A percentile compares a stretch with the other conserved stretches of the same genome.
phyloP scores from a whole-genome alignment of 2,329 filamentous ascomycete species.

The Fusarium aywerte region DNA sequence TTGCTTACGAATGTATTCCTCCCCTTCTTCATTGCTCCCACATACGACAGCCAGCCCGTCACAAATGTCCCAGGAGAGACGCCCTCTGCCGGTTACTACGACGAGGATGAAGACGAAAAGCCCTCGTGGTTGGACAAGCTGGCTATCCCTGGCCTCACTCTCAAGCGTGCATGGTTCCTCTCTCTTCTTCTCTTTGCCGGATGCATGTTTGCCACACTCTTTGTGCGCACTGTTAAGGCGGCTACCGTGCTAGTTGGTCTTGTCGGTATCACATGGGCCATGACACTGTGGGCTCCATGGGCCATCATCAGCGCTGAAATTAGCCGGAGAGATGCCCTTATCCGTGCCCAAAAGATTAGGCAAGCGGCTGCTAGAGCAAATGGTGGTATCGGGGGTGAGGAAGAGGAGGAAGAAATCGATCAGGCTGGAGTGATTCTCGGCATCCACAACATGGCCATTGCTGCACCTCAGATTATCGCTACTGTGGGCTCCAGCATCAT shows the following conservation, averaged over 20 bases:
- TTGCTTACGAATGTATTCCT: constrained; percentile 83
- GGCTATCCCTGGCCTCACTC: constrained; percentile 83
- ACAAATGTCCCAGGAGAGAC: constrained; percentile 49
- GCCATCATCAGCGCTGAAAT: constrained; percentile 95
- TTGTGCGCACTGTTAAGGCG: constrained; percentile 75
- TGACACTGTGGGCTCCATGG: constrained; percentile 94
- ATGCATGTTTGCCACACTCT: constrained; percentile 85
- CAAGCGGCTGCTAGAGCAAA: constrained; percentile 26
- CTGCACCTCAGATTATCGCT: constrained; percentile 89
- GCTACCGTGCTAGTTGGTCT: constrained; percentile 83
- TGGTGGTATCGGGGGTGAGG: constrained; percentile 37
- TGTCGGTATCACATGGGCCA: constrained; percentile 90
- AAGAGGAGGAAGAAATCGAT: constrained; percentile 68
- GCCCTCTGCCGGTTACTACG: constrained; percentile 44
- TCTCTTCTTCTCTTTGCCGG: constrained; percentile 85
- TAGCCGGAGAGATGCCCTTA: constrained; percentile 76
- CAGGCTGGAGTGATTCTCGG: constrained; percentile 91
- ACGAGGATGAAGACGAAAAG: constrained; percentile 49
- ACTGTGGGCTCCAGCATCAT: constrained; percentile 86
- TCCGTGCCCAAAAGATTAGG: constrained; percentile 54
- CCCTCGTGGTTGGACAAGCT: constrained; percentile 67
- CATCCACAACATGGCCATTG: constrained; percentile 95
- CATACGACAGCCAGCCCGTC: constrained; percentile 67
- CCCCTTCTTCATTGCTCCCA: constrained; percentile 85
- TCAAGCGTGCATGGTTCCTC: constrained; percentile 87